These are phyloP conservation scores for Suillus clintonianus DNA, from an alignment of 768 basidiomycete genomes.

Conservation along the genomic window DNA sequence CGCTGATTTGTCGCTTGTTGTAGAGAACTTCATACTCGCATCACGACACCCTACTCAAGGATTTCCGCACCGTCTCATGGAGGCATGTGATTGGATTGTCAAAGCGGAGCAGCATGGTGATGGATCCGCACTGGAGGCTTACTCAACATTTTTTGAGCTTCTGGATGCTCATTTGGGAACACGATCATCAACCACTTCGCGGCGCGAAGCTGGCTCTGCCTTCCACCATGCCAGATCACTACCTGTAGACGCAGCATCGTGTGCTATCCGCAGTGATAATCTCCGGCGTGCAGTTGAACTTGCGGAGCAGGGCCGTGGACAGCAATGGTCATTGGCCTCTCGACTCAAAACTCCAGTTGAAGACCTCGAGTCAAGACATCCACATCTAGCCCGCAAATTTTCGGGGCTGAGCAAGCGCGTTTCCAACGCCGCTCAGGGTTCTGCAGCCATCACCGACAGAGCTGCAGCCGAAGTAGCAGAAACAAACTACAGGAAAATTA, in stretches of 20 bases:
- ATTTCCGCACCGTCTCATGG: not conserved
- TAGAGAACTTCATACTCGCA: not conserved
- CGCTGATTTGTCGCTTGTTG: not conserved
- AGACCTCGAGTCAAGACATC: constrained; percentile 8
- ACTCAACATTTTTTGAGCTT: not conserved
- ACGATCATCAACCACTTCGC: not conserved
- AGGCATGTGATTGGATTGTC: too few relatives aligned
- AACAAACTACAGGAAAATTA: not conserved
- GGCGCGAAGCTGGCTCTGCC: not conserved
- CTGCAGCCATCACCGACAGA: not conserved
- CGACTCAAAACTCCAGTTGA: constrained; percentile 26
- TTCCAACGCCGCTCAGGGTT: constrained; percentile 8
- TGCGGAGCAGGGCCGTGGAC: constrained; percentile 17
- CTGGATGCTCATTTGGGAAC: not conserved
- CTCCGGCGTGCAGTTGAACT: constrained; percentile 22
- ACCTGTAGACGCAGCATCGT: constrained; percentile 3
- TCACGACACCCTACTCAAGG: not conserved
- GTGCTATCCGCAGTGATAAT: constrained; percentile 14
- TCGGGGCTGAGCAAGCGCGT: not conserved
- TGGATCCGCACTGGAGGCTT: not conserved
- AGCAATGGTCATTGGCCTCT: constrained; percentile 29
- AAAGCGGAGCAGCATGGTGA: not conserved
- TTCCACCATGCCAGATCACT: not conserved
- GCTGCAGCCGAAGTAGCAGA: not conserved
- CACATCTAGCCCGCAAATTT: not conserved